Evolutionary conservation across 805 yeast genomes (phyloP).

Genomic region (Kodamaea neixiangensis): DNA sequence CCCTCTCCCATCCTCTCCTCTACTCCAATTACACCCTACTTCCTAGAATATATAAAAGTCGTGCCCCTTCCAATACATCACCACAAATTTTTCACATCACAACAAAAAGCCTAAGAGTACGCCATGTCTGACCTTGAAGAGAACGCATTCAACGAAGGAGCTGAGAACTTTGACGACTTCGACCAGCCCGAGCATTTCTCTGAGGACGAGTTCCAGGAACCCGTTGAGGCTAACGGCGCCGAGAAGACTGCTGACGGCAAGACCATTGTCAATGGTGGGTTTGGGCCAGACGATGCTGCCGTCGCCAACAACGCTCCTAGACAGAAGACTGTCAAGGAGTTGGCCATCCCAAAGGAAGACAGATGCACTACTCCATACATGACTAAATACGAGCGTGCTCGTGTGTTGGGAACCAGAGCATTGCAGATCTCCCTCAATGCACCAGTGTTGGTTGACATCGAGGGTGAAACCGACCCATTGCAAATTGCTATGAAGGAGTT

Average conservation of each 20-base stretch:
- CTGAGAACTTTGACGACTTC: slow-evolving; percentile 73
- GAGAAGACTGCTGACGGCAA: slow-evolving; percentile 67
- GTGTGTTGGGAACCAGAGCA: slow-evolving; percentile 97
- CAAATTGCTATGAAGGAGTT: slow-evolving; percentile 98
- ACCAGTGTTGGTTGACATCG: slow-evolving; percentile 95
- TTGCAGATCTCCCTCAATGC: slow-evolving; percentile 97
- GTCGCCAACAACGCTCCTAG: slow-evolving; percentile 25
- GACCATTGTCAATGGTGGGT: slow-evolving; percentile 69
- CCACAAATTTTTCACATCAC: not conserved
- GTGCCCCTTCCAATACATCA: slow-evolving; percentile 2
- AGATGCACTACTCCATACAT: slow-evolving; percentile 97
- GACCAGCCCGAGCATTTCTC: slow-evolving; percentile 80
- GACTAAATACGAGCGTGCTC: slow-evolving; percentile 98
- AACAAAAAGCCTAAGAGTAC: not conserved
- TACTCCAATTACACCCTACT: not conserved
- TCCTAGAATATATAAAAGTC: not conserved
- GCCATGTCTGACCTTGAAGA: slow-evolving; percentile 47
- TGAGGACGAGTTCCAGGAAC: slow-evolving; percentile 60
- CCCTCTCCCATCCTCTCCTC: not conserved
- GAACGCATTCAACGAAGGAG: slow-evolving; percentile 63
- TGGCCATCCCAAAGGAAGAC: slow-evolving; percentile 85
- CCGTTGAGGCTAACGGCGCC: slow-evolving; percentile 26
- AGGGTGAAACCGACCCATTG: slow-evolving; percentile 98
- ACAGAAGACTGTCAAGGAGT: slow-evolving; percentile 69
- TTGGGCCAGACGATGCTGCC: slow-evolving; percentile 55